Evolutionary conservation across 2,329 filamentous ascomycete species (phyloP).

Genomic region (Alternaria triticimaculans): DNA sequence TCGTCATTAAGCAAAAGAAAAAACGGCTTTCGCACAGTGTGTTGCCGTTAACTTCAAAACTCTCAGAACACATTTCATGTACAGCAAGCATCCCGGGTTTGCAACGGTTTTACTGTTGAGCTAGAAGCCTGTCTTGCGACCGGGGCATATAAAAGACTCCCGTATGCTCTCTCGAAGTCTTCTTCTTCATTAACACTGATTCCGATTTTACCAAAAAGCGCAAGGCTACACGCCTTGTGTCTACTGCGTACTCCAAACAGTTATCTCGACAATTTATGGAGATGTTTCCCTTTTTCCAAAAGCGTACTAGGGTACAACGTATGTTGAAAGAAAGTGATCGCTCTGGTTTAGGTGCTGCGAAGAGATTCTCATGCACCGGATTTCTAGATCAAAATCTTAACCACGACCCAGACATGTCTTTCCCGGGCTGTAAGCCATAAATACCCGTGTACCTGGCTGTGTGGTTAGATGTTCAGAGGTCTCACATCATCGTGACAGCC

Average conservation of each 20-base stretch:
- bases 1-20: neutral
- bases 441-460: fast-evolving
- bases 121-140: neutral
- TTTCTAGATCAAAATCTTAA: neutral
- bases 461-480: neutral
- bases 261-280: neutral
- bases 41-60: neutral
- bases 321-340: neutral
- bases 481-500: neutral
- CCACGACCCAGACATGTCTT: neutral
- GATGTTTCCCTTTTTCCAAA: neutral
- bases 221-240: neutral
- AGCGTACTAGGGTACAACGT: no score
- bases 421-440: neutral
- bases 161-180: neutral
- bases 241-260: neutral
- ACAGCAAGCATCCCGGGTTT: neutral
- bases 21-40: neutral
- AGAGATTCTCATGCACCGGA: neutral
- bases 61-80: fast-evolving
- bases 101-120: neutral
- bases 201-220: neutral
- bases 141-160: neutral
- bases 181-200: neutral
- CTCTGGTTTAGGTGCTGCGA: neutral